Base-by-base conservation (phyloP, 352 stramenopile species). In the Phytophthora citricola region DNA sequence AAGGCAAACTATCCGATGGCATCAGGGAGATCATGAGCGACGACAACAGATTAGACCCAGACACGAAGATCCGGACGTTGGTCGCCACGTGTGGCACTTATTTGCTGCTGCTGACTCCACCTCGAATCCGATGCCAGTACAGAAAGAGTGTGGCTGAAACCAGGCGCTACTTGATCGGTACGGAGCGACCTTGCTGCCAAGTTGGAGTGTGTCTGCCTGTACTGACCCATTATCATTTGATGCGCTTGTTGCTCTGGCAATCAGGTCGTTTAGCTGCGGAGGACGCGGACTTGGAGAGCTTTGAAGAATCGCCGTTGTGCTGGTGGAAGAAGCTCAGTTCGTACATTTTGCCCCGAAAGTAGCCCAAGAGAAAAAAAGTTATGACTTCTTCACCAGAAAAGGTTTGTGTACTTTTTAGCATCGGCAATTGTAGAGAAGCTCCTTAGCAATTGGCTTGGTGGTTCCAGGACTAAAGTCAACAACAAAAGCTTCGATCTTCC, bases 351-450 rank as follows among this genome's bases (percentile, higher is more conserved):
- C 38, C 38, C 12, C 38, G 14, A 22, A 43, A 8, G 38, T 43
- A 11, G 3, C 38, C n/a, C 14, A 14, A 43, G 38, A 36, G 3
- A 36, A 8, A 80, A 60, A 26, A 81, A 79, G 14, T 79, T 77
- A 43, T 95, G 84, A 20, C 24, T 26, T 26, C 24, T 26, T 26
- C 7, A 32, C 29, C 29, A 32, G 29, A 32, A 32, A 32, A 26
- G 1, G 24, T 1, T 26, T 26, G 29, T 32, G 7, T 32, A 4
- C 7, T 32, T 32, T 2, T 9, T 26, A 26, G 24, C 2, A 26
- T 32, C 29, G 29, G 29, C 24, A 26, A 4, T 26, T 26, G 24
- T 26, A 26, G 24, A 26, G 6, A 9, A 32, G 29, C 29, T 32
- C 29, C 29, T 32, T 32, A 32, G 29, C 29, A 32, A 32, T 8